Evolutionary conservation across 2,329 filamentous ascomycete species (phyloP).

Genomic region (Thielaviopsis punctulata): DNA sequence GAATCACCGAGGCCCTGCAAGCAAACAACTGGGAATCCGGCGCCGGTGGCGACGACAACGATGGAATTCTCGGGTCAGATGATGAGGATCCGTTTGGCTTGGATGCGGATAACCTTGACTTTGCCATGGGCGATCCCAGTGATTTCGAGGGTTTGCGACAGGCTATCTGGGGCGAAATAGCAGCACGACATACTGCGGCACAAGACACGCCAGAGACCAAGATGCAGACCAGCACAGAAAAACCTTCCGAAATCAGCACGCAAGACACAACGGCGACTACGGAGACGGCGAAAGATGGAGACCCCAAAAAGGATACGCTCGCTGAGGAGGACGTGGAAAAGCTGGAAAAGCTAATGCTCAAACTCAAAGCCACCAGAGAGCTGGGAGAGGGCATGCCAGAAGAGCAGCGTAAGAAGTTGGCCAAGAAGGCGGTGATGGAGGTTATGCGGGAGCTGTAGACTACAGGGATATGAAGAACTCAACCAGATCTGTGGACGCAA

Average conservation of each 20-base stretch:
- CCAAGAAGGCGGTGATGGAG: constrained; percentile 43
- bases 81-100: constrained; percentile 21
- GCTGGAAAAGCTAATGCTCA: constrained; percentile 46
- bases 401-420: constrained; percentile 42
- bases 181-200: constrained; percentile 16
- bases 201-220: constrained; percentile 4
- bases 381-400: constrained; percentile 41
- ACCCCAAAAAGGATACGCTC: constrained; percentile 21
- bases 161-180: constrained; percentile 31
- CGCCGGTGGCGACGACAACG: constrained; percentile 17
- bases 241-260: not conserved
- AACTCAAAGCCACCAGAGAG: constrained; percentile 43
- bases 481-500: too few relatives aligned
- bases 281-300: constrained; percentile 12
- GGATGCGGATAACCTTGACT: constrained; percentile 32
- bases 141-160: constrained; percentile 35
- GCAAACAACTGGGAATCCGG: constrained; percentile 43
- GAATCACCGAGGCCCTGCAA: constrained; percentile 44
- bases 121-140: constrained; percentile 27
- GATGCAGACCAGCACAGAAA: constrained; percentile 7
- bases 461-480: too few relatives aligned
- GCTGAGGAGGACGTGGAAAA: constrained; percentile 37
- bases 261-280: not conserved
- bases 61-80: constrained; percentile 19
- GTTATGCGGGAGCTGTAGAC: constrained; percentile 42